Evolutionary conservation across 2,329 filamentous ascomycete genomes (phyloP).

Genomic region (Neopestalotiopsis sp.): DNA sequence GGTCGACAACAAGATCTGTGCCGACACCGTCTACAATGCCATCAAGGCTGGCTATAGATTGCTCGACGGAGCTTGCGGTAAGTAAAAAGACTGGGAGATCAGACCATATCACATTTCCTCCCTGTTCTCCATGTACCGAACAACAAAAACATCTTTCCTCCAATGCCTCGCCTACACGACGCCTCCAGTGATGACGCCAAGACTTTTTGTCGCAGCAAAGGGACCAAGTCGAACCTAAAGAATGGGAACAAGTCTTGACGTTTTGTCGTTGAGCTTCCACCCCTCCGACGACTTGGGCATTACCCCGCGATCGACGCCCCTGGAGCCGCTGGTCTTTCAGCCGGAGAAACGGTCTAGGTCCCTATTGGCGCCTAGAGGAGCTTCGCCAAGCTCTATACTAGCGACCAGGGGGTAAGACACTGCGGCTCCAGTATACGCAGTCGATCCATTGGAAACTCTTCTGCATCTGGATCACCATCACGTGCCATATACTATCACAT

Average conservation of each 20-base stretch:
- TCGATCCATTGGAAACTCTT: not conserved
- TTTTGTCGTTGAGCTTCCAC: not conserved
- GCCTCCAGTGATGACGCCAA: not conserved
- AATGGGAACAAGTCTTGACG: not conserved
- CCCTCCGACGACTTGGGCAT: not conserved
- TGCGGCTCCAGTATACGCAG: not conserved
- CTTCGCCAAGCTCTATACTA: conserved; percentile 4
- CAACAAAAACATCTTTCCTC: not conserved
- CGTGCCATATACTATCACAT: not conserved
- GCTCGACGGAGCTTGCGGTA: conserved; percentile 66
- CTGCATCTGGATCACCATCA: not conserved
- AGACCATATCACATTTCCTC: not conserved
- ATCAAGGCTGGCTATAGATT: conserved; percentile 68
- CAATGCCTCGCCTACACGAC: not conserved
- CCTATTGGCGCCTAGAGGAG: not conserved
- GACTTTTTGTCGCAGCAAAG: not conserved
- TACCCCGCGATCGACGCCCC: conserved; percentile 14
- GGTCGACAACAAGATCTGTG: conserved; percentile 74
- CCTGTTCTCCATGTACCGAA: not conserved
- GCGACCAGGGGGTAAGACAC: not conserved
- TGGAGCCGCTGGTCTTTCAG: not conserved
- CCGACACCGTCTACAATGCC: conserved; percentile 80
- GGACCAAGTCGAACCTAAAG: too few species aligned
- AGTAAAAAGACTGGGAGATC: conserved; percentile 32
- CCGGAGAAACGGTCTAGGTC: conserved; percentile 4